Percentiles rank a stretch among this genome's conserved stretches.
phyloP scores from a whole-genome alignment of 192 early-diverging fungal genomes.

The Mortierella hygrophila region DNA sequence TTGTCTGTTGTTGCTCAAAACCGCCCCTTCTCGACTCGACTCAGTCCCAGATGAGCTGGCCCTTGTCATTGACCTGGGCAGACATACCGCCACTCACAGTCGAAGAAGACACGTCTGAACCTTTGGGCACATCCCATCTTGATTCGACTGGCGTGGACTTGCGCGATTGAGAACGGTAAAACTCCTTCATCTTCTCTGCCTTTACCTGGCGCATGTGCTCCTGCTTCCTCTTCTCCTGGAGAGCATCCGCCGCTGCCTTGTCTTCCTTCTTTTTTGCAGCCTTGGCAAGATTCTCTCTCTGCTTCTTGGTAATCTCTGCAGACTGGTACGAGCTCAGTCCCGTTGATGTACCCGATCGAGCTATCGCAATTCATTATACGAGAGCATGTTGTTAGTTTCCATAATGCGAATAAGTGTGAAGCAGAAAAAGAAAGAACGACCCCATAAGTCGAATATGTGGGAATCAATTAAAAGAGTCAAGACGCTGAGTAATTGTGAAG shows the following conservation, averaged over 20 bases:
- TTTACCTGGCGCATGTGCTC: conserved; percentile 68
- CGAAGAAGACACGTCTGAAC: conserved; percentile 30
- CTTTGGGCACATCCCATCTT: conserved; percentile 51
- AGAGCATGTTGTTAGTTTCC: neutral
- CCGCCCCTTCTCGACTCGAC: neutral
- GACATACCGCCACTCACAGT: conserved; percentile 41
- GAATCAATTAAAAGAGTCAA: too few species aligned
- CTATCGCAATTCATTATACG: conserved; percentile 2
- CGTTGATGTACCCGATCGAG: conserved; percentile 26
- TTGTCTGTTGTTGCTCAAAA: neutral
- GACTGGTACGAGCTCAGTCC: conserved; percentile 26
- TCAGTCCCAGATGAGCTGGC: conserved; percentile 63
- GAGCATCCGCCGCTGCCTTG: conserved; percentile 58
- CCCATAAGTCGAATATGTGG: too few species aligned
- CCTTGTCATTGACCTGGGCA: conserved; percentile 52
- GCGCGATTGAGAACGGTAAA: conserved; percentile 52
- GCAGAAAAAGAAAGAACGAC: too few species aligned
- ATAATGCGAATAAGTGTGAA: neutral
- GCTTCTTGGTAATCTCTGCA: conserved; percentile 69
- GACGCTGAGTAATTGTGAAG: too few species aligned
- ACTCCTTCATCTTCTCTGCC: conserved; percentile 58
- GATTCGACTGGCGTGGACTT: conserved; percentile 51
- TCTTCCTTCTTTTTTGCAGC: conserved; percentile 69
- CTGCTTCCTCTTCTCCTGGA: conserved; percentile 68
- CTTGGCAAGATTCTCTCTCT: conserved; percentile 70